Evolutionary conservation across 1,284 basidiomycete species (phyloP).

Genomic region (Ustilago bromivora): DNA sequence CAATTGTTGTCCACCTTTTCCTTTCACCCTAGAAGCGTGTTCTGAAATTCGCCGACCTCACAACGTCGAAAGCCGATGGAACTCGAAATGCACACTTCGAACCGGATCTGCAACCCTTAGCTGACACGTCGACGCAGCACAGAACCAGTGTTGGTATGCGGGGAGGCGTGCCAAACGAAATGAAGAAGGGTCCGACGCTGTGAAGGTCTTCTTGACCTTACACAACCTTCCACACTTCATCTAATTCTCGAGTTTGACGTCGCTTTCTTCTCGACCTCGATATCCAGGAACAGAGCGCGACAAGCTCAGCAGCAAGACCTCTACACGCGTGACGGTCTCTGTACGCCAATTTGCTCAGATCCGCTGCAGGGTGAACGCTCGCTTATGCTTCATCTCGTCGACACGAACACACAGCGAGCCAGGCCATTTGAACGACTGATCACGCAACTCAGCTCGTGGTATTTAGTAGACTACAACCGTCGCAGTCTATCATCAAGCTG

Average conservation of each 20-base stretch:
- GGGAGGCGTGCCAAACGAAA: conserved; percentile 4
- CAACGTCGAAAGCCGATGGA: neutral
- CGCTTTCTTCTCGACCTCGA: too few species aligned
- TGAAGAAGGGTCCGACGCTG: conserved; percentile 4
- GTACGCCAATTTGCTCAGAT: too few species aligned
- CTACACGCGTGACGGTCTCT: too few species aligned
- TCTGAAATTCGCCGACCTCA: neutral
- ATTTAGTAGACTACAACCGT: too few species aligned
- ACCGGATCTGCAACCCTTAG: neutral
- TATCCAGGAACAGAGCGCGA: too few species aligned
- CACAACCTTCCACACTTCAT: neutral
- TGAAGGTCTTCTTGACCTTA: neutral
- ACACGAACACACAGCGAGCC: too few species aligned
- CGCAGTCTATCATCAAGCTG: neutral
- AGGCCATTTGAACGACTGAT: too few species aligned
- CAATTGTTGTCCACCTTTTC: neutral
- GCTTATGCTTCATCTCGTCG: too few species aligned
- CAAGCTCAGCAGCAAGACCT: too few species aligned
- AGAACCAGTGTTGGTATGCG: neutral
- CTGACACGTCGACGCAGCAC: conserved; percentile 13
- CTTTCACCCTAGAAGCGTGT: neutral
- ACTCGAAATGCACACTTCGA: neutral
- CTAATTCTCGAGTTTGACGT: too few species aligned
- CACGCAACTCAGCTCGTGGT: too few species aligned
- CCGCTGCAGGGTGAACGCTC: too few species aligned